Conservation (phyloP, 2,329 filamentous ascomycete species). For the Eurotiales sp. region DNA sequence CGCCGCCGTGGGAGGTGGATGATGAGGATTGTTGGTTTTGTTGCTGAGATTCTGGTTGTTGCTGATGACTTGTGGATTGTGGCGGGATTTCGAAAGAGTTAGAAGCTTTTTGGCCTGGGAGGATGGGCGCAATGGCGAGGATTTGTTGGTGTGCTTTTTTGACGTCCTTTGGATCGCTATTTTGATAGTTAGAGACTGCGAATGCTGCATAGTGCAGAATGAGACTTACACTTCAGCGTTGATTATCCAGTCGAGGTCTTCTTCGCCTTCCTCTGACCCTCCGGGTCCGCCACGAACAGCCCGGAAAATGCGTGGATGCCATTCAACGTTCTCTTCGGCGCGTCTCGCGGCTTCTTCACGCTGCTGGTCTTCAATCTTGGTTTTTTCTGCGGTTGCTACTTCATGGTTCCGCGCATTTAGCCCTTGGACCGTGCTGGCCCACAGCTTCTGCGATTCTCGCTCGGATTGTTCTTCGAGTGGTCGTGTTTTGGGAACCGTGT, state of each 20-base stretch:
- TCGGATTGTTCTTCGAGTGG: conserved; percentile 83
- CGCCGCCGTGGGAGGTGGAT: conserved; percentile 9
- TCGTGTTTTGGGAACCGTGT: conserved; percentile 67
- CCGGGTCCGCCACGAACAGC: conserved; percentile 66
- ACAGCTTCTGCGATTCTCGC: conserved; percentile 84
- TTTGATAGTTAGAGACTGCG: too few species aligned
- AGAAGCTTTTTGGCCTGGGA: conserved; percentile 67
- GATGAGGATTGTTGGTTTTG: conserved; percentile 11
- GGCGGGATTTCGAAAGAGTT: conserved; percentile 56
- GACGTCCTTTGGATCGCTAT: conserved; percentile 61
- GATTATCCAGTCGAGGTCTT: conserved; percentile 93
- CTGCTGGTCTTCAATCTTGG: conserved; percentile 90
- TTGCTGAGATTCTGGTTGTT: too few species aligned
- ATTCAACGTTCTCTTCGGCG: conserved; percentile 74
- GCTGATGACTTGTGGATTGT: conserved; percentile 9
- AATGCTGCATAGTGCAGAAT: too few species aligned
- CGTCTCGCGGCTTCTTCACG: conserved; percentile 81
- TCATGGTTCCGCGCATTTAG: conserved; percentile 84
- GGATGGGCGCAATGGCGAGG: conserved; percentile 76
- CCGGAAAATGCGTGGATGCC: conserved; percentile 84
- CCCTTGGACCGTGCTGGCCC: conserved; percentile 75
- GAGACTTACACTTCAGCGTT: conserved; percentile 71
- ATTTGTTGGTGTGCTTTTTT: conserved; percentile 76
- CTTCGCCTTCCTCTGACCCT: conserved; percentile 72
- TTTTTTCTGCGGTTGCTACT: conserved; percentile 88